phyloP scores from a whole-genome alignment of 495 filamentous ascomycete species.

The Trichodelitschia bisporula region DNA sequence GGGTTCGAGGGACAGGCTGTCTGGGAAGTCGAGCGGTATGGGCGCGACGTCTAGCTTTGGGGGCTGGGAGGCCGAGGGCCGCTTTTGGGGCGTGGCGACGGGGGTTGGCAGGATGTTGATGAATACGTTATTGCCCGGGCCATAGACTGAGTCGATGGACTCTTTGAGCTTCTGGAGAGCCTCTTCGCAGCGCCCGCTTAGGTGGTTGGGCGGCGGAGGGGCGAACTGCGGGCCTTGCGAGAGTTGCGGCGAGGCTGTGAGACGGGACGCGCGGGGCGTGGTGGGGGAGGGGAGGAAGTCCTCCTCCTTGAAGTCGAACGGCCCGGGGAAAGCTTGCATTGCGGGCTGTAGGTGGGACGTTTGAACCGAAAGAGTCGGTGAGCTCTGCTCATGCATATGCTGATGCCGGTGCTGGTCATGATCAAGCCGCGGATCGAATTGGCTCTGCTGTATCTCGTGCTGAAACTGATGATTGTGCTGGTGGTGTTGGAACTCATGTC shows the following conservation, averaged over 20 bases:
- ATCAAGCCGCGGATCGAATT: no score
- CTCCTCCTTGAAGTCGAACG: no score
- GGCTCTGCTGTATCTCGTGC: no score
- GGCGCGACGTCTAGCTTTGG: slow-evolving; percentile 20
- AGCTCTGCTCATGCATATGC: no score
- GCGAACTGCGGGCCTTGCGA: slow-evolving; percentile 6
- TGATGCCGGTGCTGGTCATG: no score
- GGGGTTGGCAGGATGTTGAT: slow-evolving; percentile 13
- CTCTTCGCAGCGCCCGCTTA: slow-evolving; percentile 8
- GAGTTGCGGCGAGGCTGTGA: slow-evolving; percentile 8
- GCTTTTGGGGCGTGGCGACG: slow-evolving; percentile 9
- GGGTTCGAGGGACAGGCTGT: no score
- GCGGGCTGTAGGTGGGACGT: no score
- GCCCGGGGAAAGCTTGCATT: no score
- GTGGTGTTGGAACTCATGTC: slow-evolving; percentile 16
- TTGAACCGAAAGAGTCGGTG: no score
- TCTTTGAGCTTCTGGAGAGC: slow-evolving; percentile 14
- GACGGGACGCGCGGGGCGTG: no score
- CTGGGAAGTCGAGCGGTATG: slow-evolving; percentile 30
- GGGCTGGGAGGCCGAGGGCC: slow-evolving; percentile 3
- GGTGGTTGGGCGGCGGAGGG: slow-evolving; percentile 1
- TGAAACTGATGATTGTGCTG: no score
- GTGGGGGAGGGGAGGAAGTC: no score
- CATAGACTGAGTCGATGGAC: slow-evolving; percentile 14
- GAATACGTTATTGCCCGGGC: slow-evolving; percentile 8